Evolutionary conservation across 805 yeast genomes (phyloP).

Genomic region (Candida insectalens): DNA sequence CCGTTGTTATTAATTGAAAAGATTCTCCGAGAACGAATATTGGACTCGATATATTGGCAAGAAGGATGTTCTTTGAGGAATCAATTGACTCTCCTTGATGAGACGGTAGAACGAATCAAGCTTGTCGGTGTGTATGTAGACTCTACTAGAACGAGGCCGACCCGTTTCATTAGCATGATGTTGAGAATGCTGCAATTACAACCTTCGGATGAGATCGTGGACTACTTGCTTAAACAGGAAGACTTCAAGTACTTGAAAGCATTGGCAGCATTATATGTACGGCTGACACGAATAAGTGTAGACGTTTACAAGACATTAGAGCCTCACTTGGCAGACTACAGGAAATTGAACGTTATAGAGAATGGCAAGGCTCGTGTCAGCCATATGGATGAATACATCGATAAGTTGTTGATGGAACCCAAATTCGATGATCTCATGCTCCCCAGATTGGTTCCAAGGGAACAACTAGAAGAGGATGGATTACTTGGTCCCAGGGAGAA

Average conservation of each 20-base stretch:
- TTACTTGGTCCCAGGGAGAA: no score
- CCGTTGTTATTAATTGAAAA: conserved; percentile 46
- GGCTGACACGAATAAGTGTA: conserved; percentile 35
- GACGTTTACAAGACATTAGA: conserved; percentile 44
- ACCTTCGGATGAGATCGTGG: conserved; percentile 51
- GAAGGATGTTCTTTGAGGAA: conserved; percentile 41
- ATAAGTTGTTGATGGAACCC: conserved; percentile 42
- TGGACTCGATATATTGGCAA: conserved; percentile 51
- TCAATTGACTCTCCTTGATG: conserved; percentile 34
- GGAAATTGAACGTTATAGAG: conserved; percentile 51
- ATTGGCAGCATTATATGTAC: conserved; percentile 53
- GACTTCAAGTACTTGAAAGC: conserved; percentile 75
- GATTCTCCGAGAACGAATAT: conserved; percentile 45
- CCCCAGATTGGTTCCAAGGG: conserved; percentile 46
- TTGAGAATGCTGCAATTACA: conserved; percentile 69
- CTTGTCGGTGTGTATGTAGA: conserved; percentile 37
- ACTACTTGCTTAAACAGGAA: conserved; percentile 44
- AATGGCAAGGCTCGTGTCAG: conserved; percentile 27
- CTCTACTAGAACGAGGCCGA: conserved; percentile 41
- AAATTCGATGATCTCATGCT: conserved; percentile 67
- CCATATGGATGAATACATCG: conserved; percentile 70
- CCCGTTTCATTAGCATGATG: conserved; percentile 67
- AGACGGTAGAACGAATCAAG: conserved; percentile 25
- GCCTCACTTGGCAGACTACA: conserved; percentile 49
- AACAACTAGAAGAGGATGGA: conserved; percentile 32